Conservation (phyloP, 306 rosid genomes). For the cucumber (Cucumis sativus) region DNA sequence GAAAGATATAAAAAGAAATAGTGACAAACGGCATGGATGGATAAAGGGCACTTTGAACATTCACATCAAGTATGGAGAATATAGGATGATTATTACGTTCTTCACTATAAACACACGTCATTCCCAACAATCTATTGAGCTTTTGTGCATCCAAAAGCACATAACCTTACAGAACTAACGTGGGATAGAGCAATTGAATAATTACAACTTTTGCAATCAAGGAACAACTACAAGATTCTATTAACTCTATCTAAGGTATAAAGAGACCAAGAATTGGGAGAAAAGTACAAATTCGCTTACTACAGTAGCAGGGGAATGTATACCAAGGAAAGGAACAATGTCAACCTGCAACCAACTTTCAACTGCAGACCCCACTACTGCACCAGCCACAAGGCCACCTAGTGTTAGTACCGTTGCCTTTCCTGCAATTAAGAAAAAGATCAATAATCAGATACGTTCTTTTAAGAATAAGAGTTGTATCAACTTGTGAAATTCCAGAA, state of each 20-base stretch:
- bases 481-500: neutral
- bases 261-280: slow-evolving; percentile 83
- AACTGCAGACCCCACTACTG: slow-evolving; percentile 79
- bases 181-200: slow-evolving; percentile 63
- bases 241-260: slow-evolving; percentile 62
- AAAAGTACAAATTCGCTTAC: slow-evolving; percentile 72
- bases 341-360: slow-evolving; percentile 98
- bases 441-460: neutral
- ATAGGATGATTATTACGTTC: neutral
- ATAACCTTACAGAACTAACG: slow-evolving; percentile 25
- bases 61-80: neutral
- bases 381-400: slow-evolving; percentile 92
- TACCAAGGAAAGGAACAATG: slow-evolving; percentile 85
- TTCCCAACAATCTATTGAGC: neutral
- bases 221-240: slow-evolving; percentile 16
- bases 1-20: neutral
- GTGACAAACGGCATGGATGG: neutral
- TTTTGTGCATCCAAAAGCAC: slow-evolving; percentile 10
- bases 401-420: slow-evolving; percentile 76
- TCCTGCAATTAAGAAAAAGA: slow-evolving; percentile 43
- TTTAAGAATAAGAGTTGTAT: neutral
- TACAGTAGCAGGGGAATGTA: slow-evolving; percentile 91
- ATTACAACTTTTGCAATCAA: slow-evolving; percentile 50
- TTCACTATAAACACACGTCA: neutral
- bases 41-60: neutral